Conservation (phyloP, 805 yeast genomes). For the Candida saitoana region DNA sequence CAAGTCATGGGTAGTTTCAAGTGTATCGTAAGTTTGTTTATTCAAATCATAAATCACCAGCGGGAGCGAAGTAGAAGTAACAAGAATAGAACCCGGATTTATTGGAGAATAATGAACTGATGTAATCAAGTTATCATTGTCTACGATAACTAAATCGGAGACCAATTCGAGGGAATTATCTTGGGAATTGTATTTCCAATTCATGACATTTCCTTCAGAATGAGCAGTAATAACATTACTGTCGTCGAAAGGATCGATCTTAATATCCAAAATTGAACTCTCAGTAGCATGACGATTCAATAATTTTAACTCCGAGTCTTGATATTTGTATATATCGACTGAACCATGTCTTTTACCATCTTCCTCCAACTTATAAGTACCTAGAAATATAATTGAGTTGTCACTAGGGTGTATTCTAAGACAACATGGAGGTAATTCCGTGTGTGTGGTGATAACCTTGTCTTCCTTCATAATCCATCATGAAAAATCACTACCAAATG, state of each 20-base stretch:
- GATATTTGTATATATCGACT: conserved; percentile 38
- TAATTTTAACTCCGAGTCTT: conserved; percentile 10
- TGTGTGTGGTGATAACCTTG: conserved; percentile 19
- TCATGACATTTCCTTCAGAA: conserved; percentile 68
- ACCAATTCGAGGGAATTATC: conserved; percentile 9
- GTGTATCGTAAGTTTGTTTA: conserved; percentile 13
- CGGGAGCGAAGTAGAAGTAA: conserved; percentile 69
- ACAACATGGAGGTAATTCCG: conserved; percentile 81
- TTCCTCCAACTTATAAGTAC: conserved; percentile 72
- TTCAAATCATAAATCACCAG: conserved; percentile 39
- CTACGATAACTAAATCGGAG: conserved; percentile 42
- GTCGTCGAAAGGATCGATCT: conserved; percentile 55
- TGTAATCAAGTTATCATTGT: conserved; percentile 51
- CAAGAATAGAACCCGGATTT: conserved; percentile 33
- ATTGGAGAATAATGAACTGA: conserved; percentile 57
- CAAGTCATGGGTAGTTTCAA: conserved; percentile 51
- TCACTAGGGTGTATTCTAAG: conserved; percentile 56
- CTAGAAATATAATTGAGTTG: conserved; percentile 50
- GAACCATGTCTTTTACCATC: conserved; percentile 63
- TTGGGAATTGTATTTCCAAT: conserved; percentile 52
- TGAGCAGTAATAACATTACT: conserved; percentile 59
- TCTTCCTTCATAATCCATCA: not conserved
- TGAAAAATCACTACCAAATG: not conserved
- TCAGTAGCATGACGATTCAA: conserved; percentile 32
- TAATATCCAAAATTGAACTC: conserved; percentile 76